A percentile compares a stretch with the other conserved stretches of the same genome.
phyloP scores from a whole-genome alignment of 768 basidiomycete species.

The Podaxis sp. region DNA sequence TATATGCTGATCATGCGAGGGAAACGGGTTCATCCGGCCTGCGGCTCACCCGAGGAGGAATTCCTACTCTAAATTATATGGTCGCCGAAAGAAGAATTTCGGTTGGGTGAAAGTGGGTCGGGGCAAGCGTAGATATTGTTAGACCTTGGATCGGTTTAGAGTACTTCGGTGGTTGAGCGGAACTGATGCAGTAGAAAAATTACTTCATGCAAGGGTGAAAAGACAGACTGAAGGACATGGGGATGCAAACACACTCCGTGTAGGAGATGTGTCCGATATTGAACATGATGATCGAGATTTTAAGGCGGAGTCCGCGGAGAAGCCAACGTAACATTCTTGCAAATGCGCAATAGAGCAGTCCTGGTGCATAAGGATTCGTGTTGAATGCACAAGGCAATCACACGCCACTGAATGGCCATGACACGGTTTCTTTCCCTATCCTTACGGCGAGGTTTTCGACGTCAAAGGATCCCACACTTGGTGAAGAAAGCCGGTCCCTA shows the following conservation, averaged over 20 bases:
- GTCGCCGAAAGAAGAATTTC: too few relatives aligned
- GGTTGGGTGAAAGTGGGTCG: too few relatives aligned
- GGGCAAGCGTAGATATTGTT: not conserved
- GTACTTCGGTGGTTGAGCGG: slow-evolving; percentile 5
- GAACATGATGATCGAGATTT: not conserved
- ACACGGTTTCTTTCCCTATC: slow-evolving; percentile 65
- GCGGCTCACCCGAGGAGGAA: not conserved
- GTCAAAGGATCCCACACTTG: slow-evolving; percentile 47
- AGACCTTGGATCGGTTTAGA: not conserved
- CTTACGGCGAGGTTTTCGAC: slow-evolving; percentile 56
- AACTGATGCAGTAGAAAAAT: not conserved
- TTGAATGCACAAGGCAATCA: slow-evolving; percentile 16
- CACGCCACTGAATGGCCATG: slow-evolving; percentile 40
- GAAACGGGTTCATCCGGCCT: not conserved
- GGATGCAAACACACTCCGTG: not conserved
- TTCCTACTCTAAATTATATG: not conserved
- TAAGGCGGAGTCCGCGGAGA: slow-evolving; percentile 8
- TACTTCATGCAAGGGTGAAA: slow-evolving; percentile 3
- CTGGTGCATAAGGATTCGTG: not conserved
- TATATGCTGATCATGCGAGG: not conserved
- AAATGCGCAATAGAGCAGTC: not conserved
- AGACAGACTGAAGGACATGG: not conserved
- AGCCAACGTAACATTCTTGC: not conserved
- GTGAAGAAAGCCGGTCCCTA: slow-evolving; percentile 38
- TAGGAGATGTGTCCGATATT: not conserved